phyloP scores from a whole-genome alignment of 1,284 basidiomycete genomes.

The Malassezia sympodialis region DNA sequence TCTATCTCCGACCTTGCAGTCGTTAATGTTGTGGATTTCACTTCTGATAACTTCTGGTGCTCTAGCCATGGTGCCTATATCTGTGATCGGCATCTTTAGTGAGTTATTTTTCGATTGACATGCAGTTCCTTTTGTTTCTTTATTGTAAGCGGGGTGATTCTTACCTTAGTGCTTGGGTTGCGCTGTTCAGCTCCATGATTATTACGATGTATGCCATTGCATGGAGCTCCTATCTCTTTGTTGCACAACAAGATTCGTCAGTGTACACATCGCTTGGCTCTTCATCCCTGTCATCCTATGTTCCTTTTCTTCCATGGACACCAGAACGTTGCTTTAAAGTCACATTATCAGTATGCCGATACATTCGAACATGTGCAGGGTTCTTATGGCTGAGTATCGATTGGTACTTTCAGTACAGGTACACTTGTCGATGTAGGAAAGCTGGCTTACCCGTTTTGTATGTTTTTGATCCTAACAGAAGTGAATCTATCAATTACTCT shows the following conservation, averaged over 20 bases:
- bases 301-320: constrained; percentile 41
- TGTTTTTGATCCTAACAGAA: neutral
- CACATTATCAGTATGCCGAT: constrained; percentile 28
- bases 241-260: constrained; percentile 43
- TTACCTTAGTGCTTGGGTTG: neutral
- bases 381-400: neutral
- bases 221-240: constrained; percentile 45
- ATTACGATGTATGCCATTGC: constrained; percentile 33
- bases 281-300: constrained; percentile 12
- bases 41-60: neutral
- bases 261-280: constrained; percentile 14
- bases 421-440: neutral
- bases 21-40: neutral
- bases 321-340: constrained; percentile 41
- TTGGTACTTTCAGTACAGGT: constrained; percentile 4
- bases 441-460: neutral
- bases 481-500: constrained; percentile 7
- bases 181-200: neutral
- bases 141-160: neutral
- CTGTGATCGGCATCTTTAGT: neutral
- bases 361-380: constrained; percentile 5
- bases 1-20: neutral
- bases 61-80: neutral
- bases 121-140: neutral
- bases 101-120: neutral